A percentile compares a stretch with the other conserved stretches of the same genome.
phyloP scores from a whole-genome alignment of 129 eudicot species.

The Flaveria sonorensis region DNA sequence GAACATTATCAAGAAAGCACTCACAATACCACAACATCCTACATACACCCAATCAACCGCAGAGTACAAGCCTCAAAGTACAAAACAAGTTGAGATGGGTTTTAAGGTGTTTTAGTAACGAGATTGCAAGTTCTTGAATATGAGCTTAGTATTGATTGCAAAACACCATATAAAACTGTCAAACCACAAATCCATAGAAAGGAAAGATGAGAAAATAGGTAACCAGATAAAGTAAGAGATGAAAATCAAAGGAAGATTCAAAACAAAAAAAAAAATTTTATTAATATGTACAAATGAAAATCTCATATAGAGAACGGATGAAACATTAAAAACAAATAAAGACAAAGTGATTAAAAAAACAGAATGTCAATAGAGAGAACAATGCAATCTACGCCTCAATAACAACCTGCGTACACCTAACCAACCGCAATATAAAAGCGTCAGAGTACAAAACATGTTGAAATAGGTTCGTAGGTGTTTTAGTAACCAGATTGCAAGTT shows the following conservation, averaged over 20 bases:
- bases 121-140: background rate
- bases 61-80: background rate
- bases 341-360: no score
- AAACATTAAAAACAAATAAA: background rate
- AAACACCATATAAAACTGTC: no score
- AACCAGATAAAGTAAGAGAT: no score
- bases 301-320: background rate
- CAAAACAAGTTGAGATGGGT: background rate
- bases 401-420: background rate
- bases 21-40: background rate
- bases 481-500: background rate
- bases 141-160: background rate
- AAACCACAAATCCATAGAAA: background rate
- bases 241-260: no score
- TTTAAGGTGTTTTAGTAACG: background rate
- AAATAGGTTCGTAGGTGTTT: background rate
- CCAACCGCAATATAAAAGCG: background rate
- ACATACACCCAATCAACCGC: background rate
- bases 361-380: no score
- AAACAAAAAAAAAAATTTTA: no score
- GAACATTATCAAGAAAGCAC: no score
- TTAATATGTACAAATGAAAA: background rate
- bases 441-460: background rate
- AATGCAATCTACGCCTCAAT: background rate
- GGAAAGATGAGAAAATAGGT: no score